Conservation (phyloP, 495 filamentous ascomycete species). For the Cercophora sp. region DNA sequence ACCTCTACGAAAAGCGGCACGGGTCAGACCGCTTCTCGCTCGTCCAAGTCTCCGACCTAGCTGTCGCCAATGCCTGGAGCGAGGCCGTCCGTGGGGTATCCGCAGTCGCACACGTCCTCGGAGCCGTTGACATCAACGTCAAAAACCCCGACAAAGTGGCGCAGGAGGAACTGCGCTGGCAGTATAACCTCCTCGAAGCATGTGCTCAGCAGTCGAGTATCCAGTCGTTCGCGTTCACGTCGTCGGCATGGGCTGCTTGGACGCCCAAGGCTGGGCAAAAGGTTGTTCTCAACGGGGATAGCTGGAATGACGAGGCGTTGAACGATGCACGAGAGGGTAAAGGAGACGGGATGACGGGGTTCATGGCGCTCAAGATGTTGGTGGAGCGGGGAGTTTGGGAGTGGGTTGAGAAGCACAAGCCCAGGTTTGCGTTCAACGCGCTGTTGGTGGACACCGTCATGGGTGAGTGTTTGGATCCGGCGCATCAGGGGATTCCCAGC, state of each 20-base stretch:
- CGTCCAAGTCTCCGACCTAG: slow-evolving; percentile 26
- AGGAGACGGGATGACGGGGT: slow-evolving; percentile 26
- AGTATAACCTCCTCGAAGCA: slow-evolving; percentile 25
- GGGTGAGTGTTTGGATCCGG: slow-evolving; percentile 29
- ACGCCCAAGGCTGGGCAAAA: slow-evolving; percentile 24
- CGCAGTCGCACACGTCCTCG: slow-evolving; percentile 26
- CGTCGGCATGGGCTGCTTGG: slow-evolving; percentile 31
- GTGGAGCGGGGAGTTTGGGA: slow-evolving; percentile 35
- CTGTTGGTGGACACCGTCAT: slow-evolving; percentile 32
- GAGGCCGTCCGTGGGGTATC: slow-evolving; percentile 22
- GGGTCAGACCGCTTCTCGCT: slow-evolving; percentile 22
- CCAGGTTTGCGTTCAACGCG: slow-evolving; percentile 28
- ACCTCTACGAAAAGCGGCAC: slow-evolving; percentile 23
- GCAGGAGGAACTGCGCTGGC: slow-evolving; percentile 25
- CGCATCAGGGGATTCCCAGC: slow-evolving; percentile 23
- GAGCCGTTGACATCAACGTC: slow-evolving; percentile 14
- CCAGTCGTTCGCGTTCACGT: slow-evolving; percentile 28
- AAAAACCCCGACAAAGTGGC: slow-evolving; percentile 24
- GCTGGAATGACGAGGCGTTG: slow-evolving; percentile 31
- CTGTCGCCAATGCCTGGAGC: slow-evolving; percentile 14
- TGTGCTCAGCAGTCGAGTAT: slow-evolving; percentile 19
- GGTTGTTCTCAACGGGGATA: slow-evolving; percentile 20
- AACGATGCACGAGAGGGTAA: slow-evolving; percentile 15
- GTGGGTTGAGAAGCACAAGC: slow-evolving; percentile 30
- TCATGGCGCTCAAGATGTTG: slow-evolving; percentile 35